Evolutionary conservation across 2,329 filamentous ascomycete species (phyloP), one percentile per base, ranked within the genome.

Genomic region (Catunica adiposa): DNA sequence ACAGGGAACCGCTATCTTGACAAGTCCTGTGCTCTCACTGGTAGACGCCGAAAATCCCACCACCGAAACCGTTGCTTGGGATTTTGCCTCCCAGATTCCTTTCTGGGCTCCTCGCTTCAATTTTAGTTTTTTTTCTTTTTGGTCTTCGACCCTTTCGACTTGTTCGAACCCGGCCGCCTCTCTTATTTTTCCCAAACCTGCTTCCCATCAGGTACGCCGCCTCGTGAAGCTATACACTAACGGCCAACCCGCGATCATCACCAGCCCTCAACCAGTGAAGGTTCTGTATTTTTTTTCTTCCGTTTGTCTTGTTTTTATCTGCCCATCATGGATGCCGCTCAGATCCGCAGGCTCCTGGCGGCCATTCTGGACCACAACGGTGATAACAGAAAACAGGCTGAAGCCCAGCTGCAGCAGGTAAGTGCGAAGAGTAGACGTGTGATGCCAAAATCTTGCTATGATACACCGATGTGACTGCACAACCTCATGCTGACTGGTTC

Each of bases 331-430:
- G 84, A 89, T 75, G 79, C 79, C 69, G 75, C 78, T 68, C 79
- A 78, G 68, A 76, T 90, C 69, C 79, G 85, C 73, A 80, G 78
- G 74, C 82, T 85, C 73, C 83, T 90, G 66, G 77, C 80, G 67
- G 81, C 83, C 66, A 89, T 84, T 62, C 80, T 89, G 68, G 80
- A 83, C 66, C 69, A 82, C 62, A 83, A 88, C 70, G 78, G 83
- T 65, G 84, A 88, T 66, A 79, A 79, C 68, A 79, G 86, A 70
- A 79, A 83, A 66, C 77, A 82, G 69, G 84, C 85, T 67, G 86
- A 92, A 73, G 71, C 84, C 63, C 83, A 90, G 70, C 76, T 92
- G 64, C 89, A 89, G 75, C 77, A 83, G 74, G 86, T 90, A 75
- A 67, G 80, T 65, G 53, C 53, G 57, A 48, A 58, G 25, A 50